These are phyloP conservation scores for Begonia loranthoides DNA, from an alignment of 306 rosid genomes.

Conservation along the genomic window DNA sequence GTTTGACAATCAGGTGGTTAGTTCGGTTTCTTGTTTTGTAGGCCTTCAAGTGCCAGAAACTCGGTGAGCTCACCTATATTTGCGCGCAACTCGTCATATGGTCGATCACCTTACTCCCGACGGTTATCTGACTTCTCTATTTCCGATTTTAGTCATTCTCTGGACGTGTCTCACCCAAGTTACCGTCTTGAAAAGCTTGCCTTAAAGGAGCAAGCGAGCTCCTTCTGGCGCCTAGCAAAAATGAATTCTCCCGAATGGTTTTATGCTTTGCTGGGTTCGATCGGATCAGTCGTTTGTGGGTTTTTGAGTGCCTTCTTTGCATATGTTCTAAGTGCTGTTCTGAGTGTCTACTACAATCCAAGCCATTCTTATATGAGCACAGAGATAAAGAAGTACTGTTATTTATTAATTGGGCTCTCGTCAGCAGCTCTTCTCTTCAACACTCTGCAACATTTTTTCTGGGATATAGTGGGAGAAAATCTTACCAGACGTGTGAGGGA, in stretches of 20 bases:
- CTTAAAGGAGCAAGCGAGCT: conserved; percentile 90
- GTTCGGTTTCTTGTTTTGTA: conserved; percentile 20
- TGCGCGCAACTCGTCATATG: conserved; percentile 90
- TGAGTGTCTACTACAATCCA: conserved; percentile 76
- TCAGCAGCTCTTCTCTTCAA: conserved; percentile 88
- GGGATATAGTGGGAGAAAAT: conserved; percentile 94
- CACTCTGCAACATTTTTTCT: conserved; percentile 86
- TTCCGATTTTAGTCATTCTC: conserved; percentile 79
- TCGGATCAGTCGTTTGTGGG: conserved; percentile 90
- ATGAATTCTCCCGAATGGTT: conserved; percentile 99
- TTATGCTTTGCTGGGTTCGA: conserved; percentile 73
- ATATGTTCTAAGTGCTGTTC: conserved; percentile 79
- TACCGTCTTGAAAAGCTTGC: conserved; percentile 79
- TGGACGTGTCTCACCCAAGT: conserved; percentile 67
- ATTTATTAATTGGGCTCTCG: conserved; percentile 80
- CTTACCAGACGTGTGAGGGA: conserved; percentile 86
- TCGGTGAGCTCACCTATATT: conserved; percentile 97
- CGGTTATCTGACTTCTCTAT: conserved; percentile 96
- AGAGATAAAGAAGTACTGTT: conserved; percentile 71
- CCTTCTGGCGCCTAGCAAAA: conserved; percentile 96
- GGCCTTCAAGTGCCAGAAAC: conserved; percentile 99
- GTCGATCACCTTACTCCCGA: conserved; percentile 95
- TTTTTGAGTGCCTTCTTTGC: conserved; percentile 96
- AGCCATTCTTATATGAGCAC: conserved; percentile 57
- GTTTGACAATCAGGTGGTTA: conserved; percentile 5